Percentiles rank a stretch among this genome's conserved stretches.
phyloP scores from a whole-genome alignment of 2,329 filamentous ascomycete species.

The Stagonosporopsis rhizophila region DNA sequence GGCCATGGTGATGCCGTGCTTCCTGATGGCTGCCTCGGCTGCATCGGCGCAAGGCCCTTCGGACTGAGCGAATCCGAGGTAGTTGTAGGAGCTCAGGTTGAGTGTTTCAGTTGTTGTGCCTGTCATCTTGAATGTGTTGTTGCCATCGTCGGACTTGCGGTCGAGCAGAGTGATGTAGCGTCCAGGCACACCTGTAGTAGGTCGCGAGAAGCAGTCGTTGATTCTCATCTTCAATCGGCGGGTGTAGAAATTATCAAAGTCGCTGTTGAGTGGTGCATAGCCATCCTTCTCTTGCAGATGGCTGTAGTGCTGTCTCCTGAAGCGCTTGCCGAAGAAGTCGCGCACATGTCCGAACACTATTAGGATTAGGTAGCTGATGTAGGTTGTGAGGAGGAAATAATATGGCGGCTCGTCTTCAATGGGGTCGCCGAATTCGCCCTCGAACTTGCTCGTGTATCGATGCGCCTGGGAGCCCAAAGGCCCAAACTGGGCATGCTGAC shows the following conservation, averaged over 20 bases:
- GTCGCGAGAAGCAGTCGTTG: constrained; percentile 94
- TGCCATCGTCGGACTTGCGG: constrained; percentile 89
- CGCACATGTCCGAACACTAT: constrained; percentile 95
- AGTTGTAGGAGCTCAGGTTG: constrained; percentile 99
- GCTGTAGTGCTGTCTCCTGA: constrained; percentile 85
- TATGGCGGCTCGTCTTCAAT: constrained; percentile 96
- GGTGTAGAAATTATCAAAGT: constrained; percentile 99
- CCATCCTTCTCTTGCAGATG: constrained; percentile 84
- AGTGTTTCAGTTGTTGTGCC: constrained; percentile 93
- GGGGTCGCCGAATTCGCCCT: constrained; percentile 80
- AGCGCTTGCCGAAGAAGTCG: constrained; percentile 97
- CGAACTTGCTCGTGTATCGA: constrained; percentile 87
- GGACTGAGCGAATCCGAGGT: constrained; percentile 96
- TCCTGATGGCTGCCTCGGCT: constrained; percentile 83
- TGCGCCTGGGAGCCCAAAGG: constrained; percentile 82
- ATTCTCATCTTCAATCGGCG: constrained; percentile 90
- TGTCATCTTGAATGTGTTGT: constrained; percentile 85
- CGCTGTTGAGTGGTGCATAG: constrained; percentile 93
- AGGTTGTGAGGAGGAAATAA: constrained; percentile 96
- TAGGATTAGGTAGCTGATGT: constrained; percentile 95
- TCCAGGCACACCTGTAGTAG: constrained; percentile 91
- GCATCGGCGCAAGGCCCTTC: constrained; percentile 95
- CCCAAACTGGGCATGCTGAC: constrained; percentile 88
- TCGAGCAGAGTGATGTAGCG: constrained; percentile 93
- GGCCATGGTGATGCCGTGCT: constrained; percentile 82